Conservation (phyloP, 2,329 filamentous ascomycete genomes). For the Chalara sp. region DNA sequence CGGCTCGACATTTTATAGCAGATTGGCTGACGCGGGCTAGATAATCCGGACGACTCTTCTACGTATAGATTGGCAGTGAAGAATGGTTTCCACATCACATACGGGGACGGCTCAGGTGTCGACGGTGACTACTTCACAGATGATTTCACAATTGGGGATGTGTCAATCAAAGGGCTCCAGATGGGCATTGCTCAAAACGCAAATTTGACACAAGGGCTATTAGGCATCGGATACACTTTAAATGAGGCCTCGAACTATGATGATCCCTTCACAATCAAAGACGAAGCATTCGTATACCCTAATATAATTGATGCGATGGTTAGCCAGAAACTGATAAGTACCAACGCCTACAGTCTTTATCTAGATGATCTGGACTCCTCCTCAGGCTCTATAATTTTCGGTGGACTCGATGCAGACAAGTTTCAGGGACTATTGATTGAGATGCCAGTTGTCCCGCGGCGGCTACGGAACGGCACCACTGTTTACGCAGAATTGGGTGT, state of each 20-base stretch:
- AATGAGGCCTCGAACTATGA: slow-evolving; percentile 36
- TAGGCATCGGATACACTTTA: slow-evolving; percentile 47
- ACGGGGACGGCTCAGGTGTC: slow-evolving; percentile 48
- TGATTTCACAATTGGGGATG: slow-evolving; percentile 41
- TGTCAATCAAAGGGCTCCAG: slow-evolving; percentile 41
- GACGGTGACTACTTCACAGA: slow-evolving; percentile 50
- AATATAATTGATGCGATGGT: slow-evolving; percentile 27
- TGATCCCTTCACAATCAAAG: background rate
- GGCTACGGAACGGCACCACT: slow-evolving; percentile 9
- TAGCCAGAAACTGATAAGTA: slow-evolving; percentile 33
- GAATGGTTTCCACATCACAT: slow-evolving; percentile 47
- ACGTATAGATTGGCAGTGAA: slow-evolving; percentile 37
- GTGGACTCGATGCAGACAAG: slow-evolving; percentile 39
- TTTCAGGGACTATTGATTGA: slow-evolving; percentile 18
- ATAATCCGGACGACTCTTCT: slow-evolving; percentile 39
- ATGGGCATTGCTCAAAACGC: slow-evolving; percentile 46
- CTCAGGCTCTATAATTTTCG: slow-evolving; percentile 33
- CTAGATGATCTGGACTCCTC: slow-evolving; percentile 22
- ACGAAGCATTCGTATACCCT: slow-evolving; percentile 22
- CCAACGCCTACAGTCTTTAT: slow-evolving; percentile 32
- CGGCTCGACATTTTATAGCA: background rate
- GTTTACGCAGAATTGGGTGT: slow-evolving; percentile 16
- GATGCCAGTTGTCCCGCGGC: slow-evolving; percentile 11
- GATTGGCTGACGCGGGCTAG: slow-evolving; percentile 26
- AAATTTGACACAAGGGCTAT: slow-evolving; percentile 43